phyloP scores from a whole-genome alignment of 2,329 filamentous ascomycete species.

The Dothidotthia symphoricarpi region DNA sequence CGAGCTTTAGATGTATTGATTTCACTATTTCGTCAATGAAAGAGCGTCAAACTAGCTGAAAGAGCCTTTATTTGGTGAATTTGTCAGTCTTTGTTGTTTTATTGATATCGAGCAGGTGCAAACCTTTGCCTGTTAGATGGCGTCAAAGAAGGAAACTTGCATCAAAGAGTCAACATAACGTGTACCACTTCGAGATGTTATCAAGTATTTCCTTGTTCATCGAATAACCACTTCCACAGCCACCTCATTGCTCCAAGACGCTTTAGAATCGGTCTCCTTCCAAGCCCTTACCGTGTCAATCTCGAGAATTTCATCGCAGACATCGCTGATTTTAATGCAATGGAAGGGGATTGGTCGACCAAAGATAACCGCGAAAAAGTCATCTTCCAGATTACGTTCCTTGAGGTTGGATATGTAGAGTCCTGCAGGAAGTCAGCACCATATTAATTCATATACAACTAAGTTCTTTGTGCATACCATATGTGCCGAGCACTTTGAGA shows the following conservation, averaged over 20 bases:
- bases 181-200: too few species aligned
- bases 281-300: constrained; percentile 77
- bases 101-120: too few species aligned
- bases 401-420: constrained; percentile 73
- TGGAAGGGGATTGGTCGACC: constrained; percentile 66
- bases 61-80: too few species aligned
- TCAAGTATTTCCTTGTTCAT: constrained; percentile 7
- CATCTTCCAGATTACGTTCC: constrained; percentile 57
- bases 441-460: background rate
- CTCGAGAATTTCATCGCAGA: constrained; percentile 63
- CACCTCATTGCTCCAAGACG: constrained; percentile 69
- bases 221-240: constrained; percentile 36
- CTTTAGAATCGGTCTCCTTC: constrained; percentile 67
- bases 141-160: too few species aligned
- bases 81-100: too few species aligned
- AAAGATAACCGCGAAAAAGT: constrained; percentile 73
- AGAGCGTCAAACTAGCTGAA: too few species aligned
- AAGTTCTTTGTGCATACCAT: constrained; percentile 53
- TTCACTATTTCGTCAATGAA: too few species aligned
- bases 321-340: constrained; percentile 60
- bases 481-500: constrained; percentile 75
- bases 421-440: constrained; percentile 47
- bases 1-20: too few species aligned
- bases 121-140: too few species aligned
- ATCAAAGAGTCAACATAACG: too few species aligned